Conservation (phyloP, 345 rosid genomes). For the Rubroshorea leprosula region DNA sequence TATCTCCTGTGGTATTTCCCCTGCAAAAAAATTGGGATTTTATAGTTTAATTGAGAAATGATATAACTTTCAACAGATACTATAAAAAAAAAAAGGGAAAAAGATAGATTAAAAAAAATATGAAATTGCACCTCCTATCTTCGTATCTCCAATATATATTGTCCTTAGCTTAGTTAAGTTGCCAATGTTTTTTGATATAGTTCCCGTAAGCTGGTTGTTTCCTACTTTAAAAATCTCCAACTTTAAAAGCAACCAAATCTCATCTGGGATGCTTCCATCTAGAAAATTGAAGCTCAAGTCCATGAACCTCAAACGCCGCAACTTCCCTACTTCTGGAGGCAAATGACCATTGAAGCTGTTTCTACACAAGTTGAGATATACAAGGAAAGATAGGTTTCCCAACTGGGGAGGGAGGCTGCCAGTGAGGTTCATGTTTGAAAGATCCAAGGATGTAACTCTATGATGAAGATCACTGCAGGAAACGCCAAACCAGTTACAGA, state of each 20-base stretch:
- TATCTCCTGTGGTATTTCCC: constrained; percentile 2
- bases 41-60: no score
- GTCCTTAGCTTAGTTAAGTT: not conserved
- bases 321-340: no score
- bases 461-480: not conserved
- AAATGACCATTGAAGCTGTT: no score
- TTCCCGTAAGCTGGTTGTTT: not conserved
- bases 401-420: constrained; percentile 17
- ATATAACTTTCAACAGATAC: no score
- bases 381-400: constrained; percentile 21
- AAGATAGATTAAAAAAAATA: not conserved
- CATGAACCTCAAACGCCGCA: no score
- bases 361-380: constrained; percentile 5
- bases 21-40: not conserved
- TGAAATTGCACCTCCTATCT: not conserved
- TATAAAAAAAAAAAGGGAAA: not conserved
- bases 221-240: no score
- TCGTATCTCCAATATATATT: not conserved
- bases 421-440: constrained; percentile 5
- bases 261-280: no score
- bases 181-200: no score
- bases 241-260: no score
- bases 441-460: constrained; percentile 15
- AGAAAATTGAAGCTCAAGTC: no score
- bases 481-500: no score